Evolutionary conservation across 805 yeast species (phyloP).

Genomic region (Saccharomycopsis capsularis): DNA sequence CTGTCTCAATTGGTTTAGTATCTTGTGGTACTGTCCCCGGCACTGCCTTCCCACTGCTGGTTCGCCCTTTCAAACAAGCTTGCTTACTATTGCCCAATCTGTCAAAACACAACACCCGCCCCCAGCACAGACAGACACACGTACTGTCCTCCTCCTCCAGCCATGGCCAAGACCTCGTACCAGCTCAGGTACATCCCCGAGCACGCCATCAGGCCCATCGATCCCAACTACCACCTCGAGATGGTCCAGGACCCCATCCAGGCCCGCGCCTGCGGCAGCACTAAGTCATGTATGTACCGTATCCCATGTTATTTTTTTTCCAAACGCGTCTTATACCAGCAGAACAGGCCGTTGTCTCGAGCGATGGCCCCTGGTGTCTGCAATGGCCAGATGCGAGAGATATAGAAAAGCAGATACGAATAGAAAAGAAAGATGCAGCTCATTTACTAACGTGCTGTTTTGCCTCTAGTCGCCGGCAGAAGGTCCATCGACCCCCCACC

Average conservation of each 20-base stretch:
- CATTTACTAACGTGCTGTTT: neutral
- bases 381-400: too few relatives aligned
- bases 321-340: too few relatives aligned
- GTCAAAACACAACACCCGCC: neutral
- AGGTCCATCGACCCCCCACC: constrained; percentile 23
- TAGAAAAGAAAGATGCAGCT: neutral
- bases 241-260: constrained; percentile 29
- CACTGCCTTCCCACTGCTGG: too few relatives aligned
- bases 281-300: constrained; percentile 26
- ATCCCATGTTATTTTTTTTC: too few relatives aligned
- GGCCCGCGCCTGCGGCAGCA: constrained; percentile 32
- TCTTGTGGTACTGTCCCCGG: too few relatives aligned
- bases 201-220: constrained; percentile 7
- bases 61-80: too few relatives aligned
- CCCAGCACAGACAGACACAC: neutral
- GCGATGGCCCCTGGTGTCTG: too few relatives aligned
- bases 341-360: too few relatives aligned
- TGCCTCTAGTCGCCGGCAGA: constrained; percentile 17
- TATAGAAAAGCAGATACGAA: too few relatives aligned
- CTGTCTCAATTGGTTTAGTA: neutral
- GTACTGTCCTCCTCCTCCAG: neutral
- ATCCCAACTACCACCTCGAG: constrained; percentile 19
- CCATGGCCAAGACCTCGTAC: constrained; percentile 18
- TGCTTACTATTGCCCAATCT: neutral
- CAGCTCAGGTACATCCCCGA: constrained; percentile 13